Conservation (phyloP, 176 grass and related monocot genomes). For the Oryza officinalis region DNA sequence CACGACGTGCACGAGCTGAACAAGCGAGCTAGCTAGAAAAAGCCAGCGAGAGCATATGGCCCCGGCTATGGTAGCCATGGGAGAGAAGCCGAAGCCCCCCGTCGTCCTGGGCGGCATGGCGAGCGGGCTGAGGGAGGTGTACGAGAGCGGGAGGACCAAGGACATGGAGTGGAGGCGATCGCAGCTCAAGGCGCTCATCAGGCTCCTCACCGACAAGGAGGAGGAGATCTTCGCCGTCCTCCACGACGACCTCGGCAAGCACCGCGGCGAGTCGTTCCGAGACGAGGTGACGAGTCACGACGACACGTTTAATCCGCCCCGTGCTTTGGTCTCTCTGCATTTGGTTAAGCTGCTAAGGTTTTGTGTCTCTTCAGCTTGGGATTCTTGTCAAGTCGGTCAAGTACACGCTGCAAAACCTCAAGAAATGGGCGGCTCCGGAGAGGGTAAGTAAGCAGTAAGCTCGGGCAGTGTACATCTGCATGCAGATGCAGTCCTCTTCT, state of each 20-base stretch:
- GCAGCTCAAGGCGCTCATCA: slow-evolving; percentile 61
- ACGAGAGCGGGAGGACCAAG: slow-evolving; percentile 61
- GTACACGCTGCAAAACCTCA: slow-evolving; percentile 50
- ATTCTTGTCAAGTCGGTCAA: slow-evolving; percentile 53
- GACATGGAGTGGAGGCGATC: slow-evolving; percentile 58
- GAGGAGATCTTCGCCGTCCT: slow-evolving; percentile 61
- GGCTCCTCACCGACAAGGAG: slow-evolving; percentile 63
- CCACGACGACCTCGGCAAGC: slow-evolving; percentile 66
- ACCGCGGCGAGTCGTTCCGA: slow-evolving; percentile 57
- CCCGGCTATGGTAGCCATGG: neutral
- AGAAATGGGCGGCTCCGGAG: slow-evolving; percentile 64
- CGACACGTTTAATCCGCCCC: neutral
- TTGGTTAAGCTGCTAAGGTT: neutral
- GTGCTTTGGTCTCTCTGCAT: neutral
- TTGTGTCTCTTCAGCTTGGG: slow-evolving; percentile 42
- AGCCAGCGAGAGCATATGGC: neutral
- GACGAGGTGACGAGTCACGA: slow-evolving; percentile 48
- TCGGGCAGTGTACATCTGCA: no score
- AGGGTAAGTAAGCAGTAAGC: slow-evolving; percentile 49
- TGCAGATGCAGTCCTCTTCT: neutral
- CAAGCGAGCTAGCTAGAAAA: no score
- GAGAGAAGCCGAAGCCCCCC: neutral
- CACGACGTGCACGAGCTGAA: no score
- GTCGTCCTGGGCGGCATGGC: neutral
- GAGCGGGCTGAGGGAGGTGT: slow-evolving; percentile 44